These are phyloP conservation scores for Begonia loranthoides DNA, from an alignment of 306 rosid genomes.

Conservation along the genomic window DNA sequence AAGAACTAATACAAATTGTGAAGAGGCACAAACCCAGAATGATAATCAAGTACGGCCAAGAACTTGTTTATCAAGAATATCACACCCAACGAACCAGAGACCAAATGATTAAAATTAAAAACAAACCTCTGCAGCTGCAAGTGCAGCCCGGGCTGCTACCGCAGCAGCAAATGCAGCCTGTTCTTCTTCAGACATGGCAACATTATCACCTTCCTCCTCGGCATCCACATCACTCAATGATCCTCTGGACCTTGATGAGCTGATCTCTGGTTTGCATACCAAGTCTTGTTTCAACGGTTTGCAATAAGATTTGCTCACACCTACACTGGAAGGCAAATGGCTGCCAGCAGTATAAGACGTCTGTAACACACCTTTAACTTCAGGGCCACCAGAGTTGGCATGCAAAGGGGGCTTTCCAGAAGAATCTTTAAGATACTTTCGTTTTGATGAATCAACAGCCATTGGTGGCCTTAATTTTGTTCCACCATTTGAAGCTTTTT, in stretches of 20 bases:
- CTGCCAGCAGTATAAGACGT: slow-evolving; percentile 41
- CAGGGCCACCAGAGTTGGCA: slow-evolving; percentile 38
- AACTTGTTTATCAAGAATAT: not conserved
- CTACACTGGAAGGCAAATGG: slow-evolving; percentile 31
- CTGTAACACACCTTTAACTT: slow-evolving; percentile 41
- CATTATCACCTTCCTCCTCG: slow-evolving; percentile 24
- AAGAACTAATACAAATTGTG: not conserved
- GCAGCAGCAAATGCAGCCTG: slow-evolving; percentile 91
- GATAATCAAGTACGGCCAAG: not conserved
- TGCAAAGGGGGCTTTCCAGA: slow-evolving; percentile 79
- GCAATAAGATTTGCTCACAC: slow-evolving; percentile 35
- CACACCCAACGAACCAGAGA: not conserved
- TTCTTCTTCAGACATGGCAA: slow-evolving; percentile 73
- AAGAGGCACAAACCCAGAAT: slow-evolving; percentile 1
- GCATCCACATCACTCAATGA: slow-evolving; percentile 28
- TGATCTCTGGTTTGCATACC: slow-evolving; percentile 38
- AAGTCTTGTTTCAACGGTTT: slow-evolving; percentile 40
- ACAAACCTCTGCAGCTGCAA: slow-evolving; percentile 97
- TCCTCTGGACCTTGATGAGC: slow-evolving; percentile 53
- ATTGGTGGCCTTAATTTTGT: slow-evolving; percentile 53
- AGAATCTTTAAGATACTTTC: slow-evolving; percentile 53
- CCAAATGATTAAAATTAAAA: slow-evolving; percentile 7
- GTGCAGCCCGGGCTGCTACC: slow-evolving; percentile 89
- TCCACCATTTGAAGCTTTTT: slow-evolving; percentile 78
- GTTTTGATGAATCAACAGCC: slow-evolving; percentile 50